Base-by-base conservation (phyloP, 306 rosid genomes). In the Cicer arietinum region DNA sequence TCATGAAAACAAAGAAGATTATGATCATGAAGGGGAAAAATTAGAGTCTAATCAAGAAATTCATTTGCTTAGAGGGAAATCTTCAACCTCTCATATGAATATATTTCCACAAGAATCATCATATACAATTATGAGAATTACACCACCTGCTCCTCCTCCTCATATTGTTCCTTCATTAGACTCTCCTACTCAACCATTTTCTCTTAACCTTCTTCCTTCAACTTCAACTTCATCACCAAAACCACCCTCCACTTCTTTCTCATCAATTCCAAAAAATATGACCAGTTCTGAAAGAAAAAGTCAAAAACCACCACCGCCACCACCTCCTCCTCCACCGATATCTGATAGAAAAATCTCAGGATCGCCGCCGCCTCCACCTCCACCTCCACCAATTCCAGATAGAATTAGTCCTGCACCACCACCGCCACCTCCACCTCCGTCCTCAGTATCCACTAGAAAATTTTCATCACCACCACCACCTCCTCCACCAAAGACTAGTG, bases 51-150 rank as follows among this genome's bases (percentile, higher is more conserved):
- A 74, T 60, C 95, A 91, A 78, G 96, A 90, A 84, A 76, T 60
- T 76, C 90, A 95, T 77, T 76, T 95, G n/a, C 92, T 95, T 58
- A 84, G 97, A 54, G 99, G 90, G 43, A 84, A 68, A 74, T 92
- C 99, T 81, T 92, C 98, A 6, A 80, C 85, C 37, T 90, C 99
- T 0, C 90, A 89, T 16, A 78, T 83, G 30, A 77, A 80, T 43
- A 77, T 79, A 57, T 51, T 66, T 4, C 88, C 91, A 8, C 85
- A 82, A 54, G 79, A 71, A 10, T 63, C 67, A 3, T 73, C 70
- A 5, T 73, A 60, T 57, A 76, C 85, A 42, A 70, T 74, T 20
- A 76, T 78, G 82, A 79, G 66, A 37, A 85, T 80, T 65, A 64
- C 46, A 48, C 79, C 81, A 57, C 82, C 79, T 70, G 72, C 78